phyloP scores from a whole-genome alignment of 2,329 filamentous ascomycete species.

The Diaporthe helianthi region DNA sequence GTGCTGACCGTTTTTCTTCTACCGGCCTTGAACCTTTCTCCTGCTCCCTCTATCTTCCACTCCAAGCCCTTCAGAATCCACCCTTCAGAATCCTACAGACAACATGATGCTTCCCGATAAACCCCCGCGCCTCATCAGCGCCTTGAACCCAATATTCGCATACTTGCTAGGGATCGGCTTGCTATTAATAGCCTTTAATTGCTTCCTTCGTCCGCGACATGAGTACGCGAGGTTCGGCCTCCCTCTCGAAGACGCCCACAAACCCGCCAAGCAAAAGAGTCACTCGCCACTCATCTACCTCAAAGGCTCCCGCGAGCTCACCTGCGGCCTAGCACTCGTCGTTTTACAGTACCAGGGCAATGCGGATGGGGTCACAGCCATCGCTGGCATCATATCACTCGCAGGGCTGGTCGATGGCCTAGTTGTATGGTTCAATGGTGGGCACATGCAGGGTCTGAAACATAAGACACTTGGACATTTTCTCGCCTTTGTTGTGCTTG shows the following conservation, averaged over 20 bases:
- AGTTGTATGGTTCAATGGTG: constrained; percentile 44
- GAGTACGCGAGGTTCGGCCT: constrained; percentile 31
- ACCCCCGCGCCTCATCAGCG: neutral
- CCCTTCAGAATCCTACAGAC: neutral
- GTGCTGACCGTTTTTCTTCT: neutral
- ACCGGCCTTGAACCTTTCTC: neutral
- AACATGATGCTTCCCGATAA: neutral
- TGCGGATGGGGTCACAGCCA: constrained; percentile 41
- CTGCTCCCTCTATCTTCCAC: neutral
- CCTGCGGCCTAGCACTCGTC: constrained; percentile 42
- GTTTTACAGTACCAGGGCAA: constrained; percentile 42
- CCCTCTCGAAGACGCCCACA: constrained; percentile 2
- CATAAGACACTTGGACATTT: constrained; percentile 40
- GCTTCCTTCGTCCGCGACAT: constrained; percentile 24
- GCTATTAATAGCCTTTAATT: constrained; percentile 15
- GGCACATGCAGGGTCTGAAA: constrained; percentile 37
- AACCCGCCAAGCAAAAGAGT: neutral
- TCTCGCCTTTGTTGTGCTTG: constrained; percentile 39
- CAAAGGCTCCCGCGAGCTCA: constrained; percentile 46
- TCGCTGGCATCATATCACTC: constrained; percentile 41
- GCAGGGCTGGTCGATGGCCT: constrained; percentile 44
- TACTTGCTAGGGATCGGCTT: constrained; percentile 10
- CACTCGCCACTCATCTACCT: constrained; percentile 46
- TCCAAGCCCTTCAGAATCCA: neutral
- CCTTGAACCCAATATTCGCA: constrained; percentile 6